Conservation (phyloP, 305 asterid species). For the Coffea humblotiana region DNA sequence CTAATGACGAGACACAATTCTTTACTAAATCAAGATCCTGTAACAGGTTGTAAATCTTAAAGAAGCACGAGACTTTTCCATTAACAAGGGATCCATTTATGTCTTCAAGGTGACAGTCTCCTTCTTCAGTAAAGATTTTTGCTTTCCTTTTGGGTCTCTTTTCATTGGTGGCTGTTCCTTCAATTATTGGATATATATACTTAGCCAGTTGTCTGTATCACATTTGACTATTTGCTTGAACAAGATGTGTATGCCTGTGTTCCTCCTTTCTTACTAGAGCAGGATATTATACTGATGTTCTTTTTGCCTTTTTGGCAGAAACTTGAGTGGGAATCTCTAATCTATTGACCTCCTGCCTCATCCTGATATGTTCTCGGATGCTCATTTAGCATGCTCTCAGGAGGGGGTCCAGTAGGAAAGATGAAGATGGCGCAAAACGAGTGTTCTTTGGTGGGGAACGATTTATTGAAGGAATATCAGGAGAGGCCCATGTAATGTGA, state of each 20-base stretch:
- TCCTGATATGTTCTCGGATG: conserved; percentile 93
- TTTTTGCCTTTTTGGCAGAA: conserved; percentile 56
- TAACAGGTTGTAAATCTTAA: conserved; percentile 92
- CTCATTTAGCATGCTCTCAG: conserved; percentile 52
- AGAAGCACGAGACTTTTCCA: conserved; percentile 96
- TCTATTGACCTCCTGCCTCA: conserved; percentile 97
- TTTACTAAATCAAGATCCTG: conserved; percentile 28
- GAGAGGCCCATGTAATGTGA: conserved; percentile 86
- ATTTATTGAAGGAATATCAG: conserved; percentile 92
- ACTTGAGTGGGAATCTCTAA: conserved; percentile 92
- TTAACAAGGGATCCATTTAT: conserved; percentile 85
- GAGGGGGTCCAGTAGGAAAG: conserved; percentile 74
- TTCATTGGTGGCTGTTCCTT: conserved; percentile 1
- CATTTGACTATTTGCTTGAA: not conserved
- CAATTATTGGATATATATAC: not conserved
- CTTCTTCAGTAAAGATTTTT: conserved; percentile 10
- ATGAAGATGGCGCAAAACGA: conserved; percentile 97
- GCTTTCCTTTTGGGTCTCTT: conserved; percentile 24
- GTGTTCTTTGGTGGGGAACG: conserved; percentile 98
- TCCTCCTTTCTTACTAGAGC: not conserved
- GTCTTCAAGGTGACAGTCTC: conserved; percentile 78
- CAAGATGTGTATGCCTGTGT: not conserved
- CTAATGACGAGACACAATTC: conserved; percentile 17
- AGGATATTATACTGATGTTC: not conserved
- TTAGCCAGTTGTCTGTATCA: not conserved